A percentile compares a stretch with the other conserved stretches of the same genome.
Evolutionary conservation across 768 basidiomycete genomes (phyloP).

Genomic region (Leucosporidium scottii): DNA sequence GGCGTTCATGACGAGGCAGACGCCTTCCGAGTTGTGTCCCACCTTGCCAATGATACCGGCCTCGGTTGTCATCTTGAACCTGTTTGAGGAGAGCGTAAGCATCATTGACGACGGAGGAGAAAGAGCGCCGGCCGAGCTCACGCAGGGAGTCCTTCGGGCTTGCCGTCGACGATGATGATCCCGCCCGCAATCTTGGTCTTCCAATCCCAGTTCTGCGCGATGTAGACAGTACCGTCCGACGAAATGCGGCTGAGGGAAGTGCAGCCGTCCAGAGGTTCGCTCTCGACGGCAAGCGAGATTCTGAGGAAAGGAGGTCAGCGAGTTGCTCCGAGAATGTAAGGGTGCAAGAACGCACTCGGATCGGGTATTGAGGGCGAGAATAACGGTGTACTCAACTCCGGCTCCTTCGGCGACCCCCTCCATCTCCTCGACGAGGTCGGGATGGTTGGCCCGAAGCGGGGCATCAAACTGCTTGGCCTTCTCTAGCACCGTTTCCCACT

Average conservation of each 20-base stretch:
- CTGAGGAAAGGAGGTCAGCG: not conserved
- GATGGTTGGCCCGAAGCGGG: not conserved
- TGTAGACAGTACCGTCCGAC: not conserved
- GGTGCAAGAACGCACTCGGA: not conserved
- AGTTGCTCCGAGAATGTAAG: not conserved
- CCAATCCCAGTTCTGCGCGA: slow-evolving; percentile 19
- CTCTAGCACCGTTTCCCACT: not conserved
- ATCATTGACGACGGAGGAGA: not conserved
- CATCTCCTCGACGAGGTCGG: slow-evolving; percentile 10
- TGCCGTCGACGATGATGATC: slow-evolving; percentile 9
- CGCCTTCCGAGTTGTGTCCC: slow-evolving; percentile 4
- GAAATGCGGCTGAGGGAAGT: not conserved
- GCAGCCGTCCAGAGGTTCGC: not conserved
- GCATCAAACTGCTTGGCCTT: not conserved
- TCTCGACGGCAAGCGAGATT: not conserved
- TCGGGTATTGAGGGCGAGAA: slow-evolving; percentile 8
- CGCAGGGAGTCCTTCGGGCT: not conserved
- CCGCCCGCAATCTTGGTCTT: not conserved
- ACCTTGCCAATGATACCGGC: slow-evolving; percentile 4
- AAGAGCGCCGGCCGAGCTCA: too few species aligned
- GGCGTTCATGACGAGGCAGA: slow-evolving; percentile 6
- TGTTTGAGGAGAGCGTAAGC: not conserved
- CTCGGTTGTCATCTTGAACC: not conserved
- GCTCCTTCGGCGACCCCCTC: slow-evolving; percentile 15
- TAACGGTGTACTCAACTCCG: not conserved